phyloP scores from a whole-genome alignment of 352 stramenopile species.

The Halophytophthora polymorphica region DNA sequence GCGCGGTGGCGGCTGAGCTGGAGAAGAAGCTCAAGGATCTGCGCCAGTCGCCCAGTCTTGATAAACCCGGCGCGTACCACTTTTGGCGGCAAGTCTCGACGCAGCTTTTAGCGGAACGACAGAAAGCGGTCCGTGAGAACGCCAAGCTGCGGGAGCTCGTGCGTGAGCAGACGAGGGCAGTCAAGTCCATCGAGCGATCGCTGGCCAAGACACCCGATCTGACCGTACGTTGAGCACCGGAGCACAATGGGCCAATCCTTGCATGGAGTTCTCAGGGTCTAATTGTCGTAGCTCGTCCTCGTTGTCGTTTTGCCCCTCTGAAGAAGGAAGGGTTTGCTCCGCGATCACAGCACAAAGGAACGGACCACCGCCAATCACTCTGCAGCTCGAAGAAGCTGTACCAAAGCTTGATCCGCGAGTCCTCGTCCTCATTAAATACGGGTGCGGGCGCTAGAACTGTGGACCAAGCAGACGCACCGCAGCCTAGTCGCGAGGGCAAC shows the following conservation, averaged over 20 bases:
- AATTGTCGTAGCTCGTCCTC: conserved; percentile 3
- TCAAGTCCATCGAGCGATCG: conserved; percentile 31
- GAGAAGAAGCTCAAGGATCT: conserved; percentile 44
- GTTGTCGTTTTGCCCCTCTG: background rate
- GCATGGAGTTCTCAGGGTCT: background rate
- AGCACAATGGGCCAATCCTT: too few relatives aligned
- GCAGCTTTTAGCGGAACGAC: conserved; percentile 39
- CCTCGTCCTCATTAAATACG: conserved; percentile 26
- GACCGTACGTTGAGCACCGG: conserved; percentile 8
- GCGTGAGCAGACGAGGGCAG: conserved; percentile 32
- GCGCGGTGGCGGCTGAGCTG: conserved; percentile 32
- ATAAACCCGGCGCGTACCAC: conserved; percentile 23
- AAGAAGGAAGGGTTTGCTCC: conserved; percentile 23
- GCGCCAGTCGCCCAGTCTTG: conserved; percentile 19
- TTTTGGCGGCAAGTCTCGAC: conserved; percentile 51
- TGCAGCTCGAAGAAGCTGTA: conserved; percentile 29
- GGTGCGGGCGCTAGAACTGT: conserved; percentile 20
- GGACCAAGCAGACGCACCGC: conserved; percentile 20
- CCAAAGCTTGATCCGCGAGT: conserved; percentile 33
- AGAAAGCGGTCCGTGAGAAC: conserved; percentile 44
- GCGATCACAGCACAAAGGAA: background rate
- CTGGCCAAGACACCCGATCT: conserved; percentile 32
- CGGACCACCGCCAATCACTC: background rate
- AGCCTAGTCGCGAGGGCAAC: conserved; percentile 16
- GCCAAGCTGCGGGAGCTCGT: conserved; percentile 44